These are phyloP conservation scores for Chalciporus pseudorubinellus DNA, from an alignment of 768 basidiomycete genomes.

Conservation along the genomic window DNA sequence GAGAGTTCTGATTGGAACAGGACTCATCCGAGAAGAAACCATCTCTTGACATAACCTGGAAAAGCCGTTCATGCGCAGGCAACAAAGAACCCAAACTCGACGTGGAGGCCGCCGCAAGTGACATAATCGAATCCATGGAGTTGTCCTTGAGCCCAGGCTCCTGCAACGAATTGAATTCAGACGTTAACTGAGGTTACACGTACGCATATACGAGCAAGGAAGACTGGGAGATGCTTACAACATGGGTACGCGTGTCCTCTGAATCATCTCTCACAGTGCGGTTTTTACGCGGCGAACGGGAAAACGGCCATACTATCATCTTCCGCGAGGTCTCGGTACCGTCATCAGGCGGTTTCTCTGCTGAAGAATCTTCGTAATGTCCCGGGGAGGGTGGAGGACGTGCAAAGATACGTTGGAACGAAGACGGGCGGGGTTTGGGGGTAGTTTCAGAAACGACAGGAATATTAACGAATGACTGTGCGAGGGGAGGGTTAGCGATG, in stretches of 20 bases:
- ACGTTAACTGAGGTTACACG: too few species aligned
- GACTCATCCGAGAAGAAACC: slow-evolving; percentile 5
- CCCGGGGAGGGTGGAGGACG: slow-evolving; percentile 21
- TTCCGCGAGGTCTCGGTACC: slow-evolving; percentile 22
- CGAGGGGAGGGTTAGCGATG: slow-evolving; percentile 1
- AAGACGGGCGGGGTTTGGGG: slow-evolving; percentile 19
- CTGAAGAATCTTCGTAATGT: slow-evolving; percentile 2
- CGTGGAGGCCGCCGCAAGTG: slow-evolving; percentile 23
- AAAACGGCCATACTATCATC: slow-evolving; percentile 30
- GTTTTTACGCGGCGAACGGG: slow-evolving; percentile 23
- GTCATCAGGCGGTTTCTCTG: slow-evolving; percentile 10
- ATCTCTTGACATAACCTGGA: slow-evolving; percentile 15
- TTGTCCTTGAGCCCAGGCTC: slow-evolving; percentile 8
- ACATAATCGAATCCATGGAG: slow-evolving; percentile 7
- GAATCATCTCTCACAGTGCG: slow-evolving; percentile 10
- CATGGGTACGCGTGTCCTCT: not conserved
- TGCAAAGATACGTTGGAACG: slow-evolving; percentile 32
- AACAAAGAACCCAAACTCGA: slow-evolving; percentile 32
- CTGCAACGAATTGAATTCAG: not conserved
- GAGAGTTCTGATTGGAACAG: not conserved
- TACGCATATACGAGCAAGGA: slow-evolving; percentile 2
- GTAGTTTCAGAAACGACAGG: slow-evolving; percentile 20
- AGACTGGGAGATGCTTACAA: slow-evolving; percentile 10
- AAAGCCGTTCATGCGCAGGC: slow-evolving; percentile 24
- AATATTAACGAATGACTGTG: slow-evolving; percentile 23